Base-by-base conservation (phyloP, 1,284 basidiomycete species). In the Boletellus deceptivus region DNA sequence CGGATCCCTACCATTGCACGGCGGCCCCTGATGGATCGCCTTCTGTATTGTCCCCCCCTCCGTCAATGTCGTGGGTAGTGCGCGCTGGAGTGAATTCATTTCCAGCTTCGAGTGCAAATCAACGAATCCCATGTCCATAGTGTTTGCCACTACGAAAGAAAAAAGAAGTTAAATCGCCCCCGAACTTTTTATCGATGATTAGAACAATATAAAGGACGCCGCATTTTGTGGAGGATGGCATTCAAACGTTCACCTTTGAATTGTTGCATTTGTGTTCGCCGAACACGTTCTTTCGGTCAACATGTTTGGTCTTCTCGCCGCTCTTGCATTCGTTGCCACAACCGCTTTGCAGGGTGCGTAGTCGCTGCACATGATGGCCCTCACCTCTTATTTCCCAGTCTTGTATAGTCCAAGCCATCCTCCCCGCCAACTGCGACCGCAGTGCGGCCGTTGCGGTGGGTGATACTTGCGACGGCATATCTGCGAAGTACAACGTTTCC, bases 401-500 rank as follows among this genome's bases (percentile, higher is more conserved):
- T 27, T 6, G 33, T 33, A n/a, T 27, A 66, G 63, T 38, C 24
- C 53, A 51, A 18, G 54, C 53, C 3, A 18, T 48, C 4, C 48
- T 67, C 25, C 63, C 63, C 20, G 36, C 60, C 33, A 46, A 52
- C 41, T 80, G 77, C 56, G 65, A 72, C 17, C 72, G 74, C 34
- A 67, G 50, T 40, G 72, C 72, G 49, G 74, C 71, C 8, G 71
- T 80, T 35, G 52, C 52, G 20, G 6, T 51, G 2, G 69, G 46
- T 10, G 48, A 63, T 38, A 63, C 55, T 27, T 67, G 61, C 46
- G 6, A 79, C 53, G 45, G n/a, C 7, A 79, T 79, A 55, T 76
- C 74, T 40, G 72, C 69, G 24, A 52, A 66, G 40, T 59, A 78
- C 45, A 70, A 72, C 34, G 73, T 69, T 25, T 77, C 77, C 16